These are phyloP conservation scores for Graphilbum ipis-grandicollis DNA, from an alignment of 2,329 filamentous ascomycete species.

Conservation along the genomic window DNA sequence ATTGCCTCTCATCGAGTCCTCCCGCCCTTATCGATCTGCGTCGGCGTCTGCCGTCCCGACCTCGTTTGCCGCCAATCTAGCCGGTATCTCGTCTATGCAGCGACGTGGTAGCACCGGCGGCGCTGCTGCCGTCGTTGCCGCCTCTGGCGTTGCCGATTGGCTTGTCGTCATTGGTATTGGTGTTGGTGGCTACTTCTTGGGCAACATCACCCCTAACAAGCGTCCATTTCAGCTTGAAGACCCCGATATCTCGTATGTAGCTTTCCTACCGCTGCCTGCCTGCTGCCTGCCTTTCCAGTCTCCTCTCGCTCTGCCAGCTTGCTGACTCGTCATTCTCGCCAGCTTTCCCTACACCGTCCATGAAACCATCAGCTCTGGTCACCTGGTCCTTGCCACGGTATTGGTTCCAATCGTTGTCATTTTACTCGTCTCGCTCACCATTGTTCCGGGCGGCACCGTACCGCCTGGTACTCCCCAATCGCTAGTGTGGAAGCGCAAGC, in stretches of 20 bases:
- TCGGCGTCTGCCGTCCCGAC: background rate
- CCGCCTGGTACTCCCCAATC: constrained; percentile 42
- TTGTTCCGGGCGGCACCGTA: constrained; percentile 58
- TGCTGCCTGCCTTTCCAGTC: too few species aligned
- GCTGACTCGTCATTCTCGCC: background rate
- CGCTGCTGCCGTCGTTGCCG: constrained; percentile 22
- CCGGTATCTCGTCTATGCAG: too few species aligned
- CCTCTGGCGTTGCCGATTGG: constrained; percentile 63
- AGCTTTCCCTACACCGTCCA: constrained; percentile 53
- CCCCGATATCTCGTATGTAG: constrained; percentile 53
- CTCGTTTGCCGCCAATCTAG: background rate
- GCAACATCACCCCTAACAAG: constrained; percentile 43
- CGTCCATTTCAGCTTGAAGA: constrained; percentile 58
- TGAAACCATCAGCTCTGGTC: constrained; percentile 53
- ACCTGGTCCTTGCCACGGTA: constrained; percentile 47
- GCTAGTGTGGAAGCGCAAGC: constrained; percentile 60
- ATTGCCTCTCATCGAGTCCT: too few species aligned
- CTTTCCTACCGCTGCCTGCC: background rate
- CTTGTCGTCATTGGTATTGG: constrained; percentile 43
- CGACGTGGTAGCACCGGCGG: background rate
- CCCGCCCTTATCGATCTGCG: too few species aligned
- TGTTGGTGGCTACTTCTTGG: constrained; percentile 40
- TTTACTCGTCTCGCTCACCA: constrained; percentile 45
- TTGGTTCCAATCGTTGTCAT: constrained; percentile 51
- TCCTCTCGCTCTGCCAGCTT: too few species aligned